Evolutionary conservation across 441 rosid species (phyloP), one percentile per base, ranked within the genome.

Genomic region (Omphalea diandra): DNA sequence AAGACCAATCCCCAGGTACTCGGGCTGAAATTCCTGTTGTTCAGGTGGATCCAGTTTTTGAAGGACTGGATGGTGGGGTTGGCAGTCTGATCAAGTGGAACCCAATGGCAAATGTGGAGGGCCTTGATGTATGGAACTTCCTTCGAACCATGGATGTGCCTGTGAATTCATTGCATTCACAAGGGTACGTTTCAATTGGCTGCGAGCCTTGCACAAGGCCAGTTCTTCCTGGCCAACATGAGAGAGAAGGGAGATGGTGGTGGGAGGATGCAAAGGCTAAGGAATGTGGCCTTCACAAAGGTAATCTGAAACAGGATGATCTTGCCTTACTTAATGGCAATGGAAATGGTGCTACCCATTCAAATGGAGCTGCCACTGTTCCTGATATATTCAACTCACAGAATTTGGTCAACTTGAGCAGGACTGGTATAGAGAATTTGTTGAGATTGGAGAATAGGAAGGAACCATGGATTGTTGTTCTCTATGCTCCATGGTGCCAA

Each of bases 241-340:
- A 94, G 85, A 90, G 98, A 64, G 98, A 94, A 83, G 98, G 98
- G 65, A 88, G 98, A 72, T 91, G 98, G 98, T 94, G 98, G 98
- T 94, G 98, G 98, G 98, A 94, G 86, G 98, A 94, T 53, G 90
- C 98, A 44, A 90, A 83, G 79, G 96, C 98, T 5, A 91, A 94
- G 75, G 98, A 94, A 65, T 94, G 98, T 31, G 98, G 98, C 46
- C 97, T 94, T 69, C 98, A 94, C 80, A 91, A 90, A 80, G 96
- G 97, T 54, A 94, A 94, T 53, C 60, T 94, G 52, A 90, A 85
- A 66, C 85, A 82, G 73, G 88, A 80, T 22, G 72, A 49, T n/a
- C 61, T 59, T 1, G 76, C 70, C 0, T 60, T 62, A 31, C 71
- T 73, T 17, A 86, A 82, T 38, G 84, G 82, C 50, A 78, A 63